Evolutionary conservation across 768 basidiomycete genomes (phyloP).

Genomic region (Suillus clintonianus): DNA sequence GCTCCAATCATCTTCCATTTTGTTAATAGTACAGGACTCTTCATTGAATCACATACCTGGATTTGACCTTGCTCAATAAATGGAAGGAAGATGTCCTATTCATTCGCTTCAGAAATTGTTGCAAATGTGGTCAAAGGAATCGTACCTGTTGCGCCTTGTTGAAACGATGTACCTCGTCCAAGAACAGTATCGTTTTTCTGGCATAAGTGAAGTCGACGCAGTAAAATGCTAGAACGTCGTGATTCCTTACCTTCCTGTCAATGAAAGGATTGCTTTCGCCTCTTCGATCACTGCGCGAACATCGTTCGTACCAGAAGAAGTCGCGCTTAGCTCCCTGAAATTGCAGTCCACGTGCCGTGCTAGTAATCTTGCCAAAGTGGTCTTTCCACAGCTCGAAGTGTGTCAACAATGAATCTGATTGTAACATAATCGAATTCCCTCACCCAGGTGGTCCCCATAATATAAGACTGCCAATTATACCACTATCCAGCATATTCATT

Average conservation of each 20-base stretch:
- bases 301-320: slow-evolving; percentile 65
- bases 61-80: slow-evolving; percentile 79
- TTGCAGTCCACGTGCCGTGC: slow-evolving; percentile 57
- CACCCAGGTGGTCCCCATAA: slow-evolving; percentile 80
- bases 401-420: background rate
- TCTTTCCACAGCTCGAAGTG: slow-evolving; percentile 62
- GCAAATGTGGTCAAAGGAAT: background rate
- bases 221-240: background rate
- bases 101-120: slow-evolving; percentile 13
- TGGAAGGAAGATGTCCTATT: slow-evolving; percentile 77
- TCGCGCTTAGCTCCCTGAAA: slow-evolving; percentile 82
- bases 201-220: slow-evolving; percentile 5
- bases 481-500: slow-evolving; percentile 48
- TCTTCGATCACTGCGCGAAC: slow-evolving; percentile 76
- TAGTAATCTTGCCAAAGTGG: slow-evolving; percentile 72
- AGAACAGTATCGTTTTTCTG: slow-evolving; percentile 73
- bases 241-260: slow-evolving; percentile 59
- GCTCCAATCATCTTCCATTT: slow-evolving; percentile 66
- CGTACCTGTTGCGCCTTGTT: slow-evolving; percentile 68
- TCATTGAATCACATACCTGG: slow-evolving; percentile 41
- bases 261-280: slow-evolving; percentile 62
- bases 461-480: slow-evolving; percentile 60
- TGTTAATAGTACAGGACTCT: slow-evolving; percentile 4
- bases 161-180: slow-evolving; percentile 86
- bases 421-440: slow-evolving; percentile 6